phyloP scores from a whole-genome alignment of 371 early-diverging fungal genomes.

The Saksenaea oblongispora region DNA sequence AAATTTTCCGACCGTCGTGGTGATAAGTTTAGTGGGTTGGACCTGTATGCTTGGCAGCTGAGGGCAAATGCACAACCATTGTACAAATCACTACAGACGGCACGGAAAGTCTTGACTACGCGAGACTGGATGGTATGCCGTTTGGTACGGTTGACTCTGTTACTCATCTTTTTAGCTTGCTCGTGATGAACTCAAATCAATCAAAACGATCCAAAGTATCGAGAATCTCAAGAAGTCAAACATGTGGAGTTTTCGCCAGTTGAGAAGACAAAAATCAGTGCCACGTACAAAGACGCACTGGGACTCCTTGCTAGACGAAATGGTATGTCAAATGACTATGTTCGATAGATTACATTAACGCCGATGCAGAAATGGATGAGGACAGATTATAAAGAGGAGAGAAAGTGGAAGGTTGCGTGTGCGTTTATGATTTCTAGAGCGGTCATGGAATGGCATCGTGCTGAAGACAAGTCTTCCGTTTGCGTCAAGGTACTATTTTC shows the following conservation, averaged over 20 bases:
- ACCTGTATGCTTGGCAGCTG: slow-evolving; percentile 77
- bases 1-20: slow-evolving; percentile 32
- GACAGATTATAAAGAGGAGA: slow-evolving; percentile 85
- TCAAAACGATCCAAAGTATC: slow-evolving; percentile 74
- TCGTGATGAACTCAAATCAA: slow-evolving; percentile 79
- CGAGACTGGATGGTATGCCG: slow-evolving; percentile 77
- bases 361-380: slow-evolving; percentile 74
- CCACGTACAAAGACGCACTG: slow-evolving; percentile 83
- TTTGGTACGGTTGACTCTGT: background rate
- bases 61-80: slow-evolving; percentile 74
- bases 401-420: slow-evolving; percentile 81
- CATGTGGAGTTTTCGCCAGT: slow-evolving; percentile 83
- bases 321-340: slow-evolving; percentile 50
- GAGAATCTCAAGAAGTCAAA: slow-evolving; percentile 78
- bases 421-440: slow-evolving; percentile 71
- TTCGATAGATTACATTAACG: background rate
- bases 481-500: slow-evolving; percentile 59
- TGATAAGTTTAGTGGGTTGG: slow-evolving; percentile 44
- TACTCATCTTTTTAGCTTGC: slow-evolving; percentile 54
- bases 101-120: slow-evolving; percentile 76
- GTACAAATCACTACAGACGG: slow-evolving; percentile 63
- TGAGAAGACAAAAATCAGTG: slow-evolving; percentile 70
- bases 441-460: slow-evolving; percentile 82
- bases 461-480: slow-evolving; percentile 67
- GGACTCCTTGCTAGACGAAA: slow-evolving; percentile 88